Conservation (phyloP, 1,284 basidiomycete species). For the Sporisorium scitamineum region DNA sequence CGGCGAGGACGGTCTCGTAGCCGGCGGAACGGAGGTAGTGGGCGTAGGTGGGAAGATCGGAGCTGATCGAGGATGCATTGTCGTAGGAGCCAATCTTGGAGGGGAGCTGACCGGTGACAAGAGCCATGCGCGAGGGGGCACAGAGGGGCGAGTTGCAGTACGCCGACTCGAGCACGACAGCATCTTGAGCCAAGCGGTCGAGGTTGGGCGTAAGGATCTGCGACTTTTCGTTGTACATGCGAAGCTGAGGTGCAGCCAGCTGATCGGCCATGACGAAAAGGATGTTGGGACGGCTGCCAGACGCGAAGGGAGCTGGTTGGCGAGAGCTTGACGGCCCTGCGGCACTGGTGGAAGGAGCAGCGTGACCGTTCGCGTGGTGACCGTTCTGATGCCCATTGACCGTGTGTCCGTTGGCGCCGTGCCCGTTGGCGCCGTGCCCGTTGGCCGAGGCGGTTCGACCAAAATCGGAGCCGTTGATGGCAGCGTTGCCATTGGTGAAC, state of each 20-base stretch:
- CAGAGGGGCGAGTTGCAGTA: slow-evolving; percentile 47
- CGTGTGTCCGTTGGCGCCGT: slow-evolving; percentile 2
- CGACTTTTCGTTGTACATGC: slow-evolving; percentile 43
- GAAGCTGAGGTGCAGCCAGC: slow-evolving; percentile 40
- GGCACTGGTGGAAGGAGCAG: not conserved
- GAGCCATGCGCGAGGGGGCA: slow-evolving; percentile 44
- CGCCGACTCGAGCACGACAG: slow-evolving; percentile 43
- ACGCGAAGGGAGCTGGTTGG: not conserved
- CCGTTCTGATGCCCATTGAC: slow-evolving; percentile 5
- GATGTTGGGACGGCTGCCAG: slow-evolving; percentile 26
- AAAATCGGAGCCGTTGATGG: not conserved
- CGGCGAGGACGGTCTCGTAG: slow-evolving; percentile 40
- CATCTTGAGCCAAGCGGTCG: slow-evolving; percentile 28
- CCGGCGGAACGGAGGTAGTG: slow-evolving; percentile 38
- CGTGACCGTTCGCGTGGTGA: not conserved
- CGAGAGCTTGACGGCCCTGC: slow-evolving; percentile 4
- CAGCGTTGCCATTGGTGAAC: slow-evolving; percentile 2
- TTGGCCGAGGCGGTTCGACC: not conserved
- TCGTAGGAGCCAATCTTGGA: slow-evolving; percentile 42
- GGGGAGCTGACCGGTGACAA: slow-evolving; percentile 40
- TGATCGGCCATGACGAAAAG: slow-evolving; percentile 46
- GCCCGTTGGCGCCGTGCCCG: slow-evolving; percentile 8
- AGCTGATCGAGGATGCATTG: slow-evolving; percentile 42
- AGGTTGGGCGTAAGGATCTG: slow-evolving; percentile 41
- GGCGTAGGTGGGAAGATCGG: slow-evolving; percentile 38